Evolutionary conservation across 2,329 filamentous ascomycete genomes (phyloP), one percentile per base, ranked within the genome.

Genomic region (Fusarium sororula): DNA sequence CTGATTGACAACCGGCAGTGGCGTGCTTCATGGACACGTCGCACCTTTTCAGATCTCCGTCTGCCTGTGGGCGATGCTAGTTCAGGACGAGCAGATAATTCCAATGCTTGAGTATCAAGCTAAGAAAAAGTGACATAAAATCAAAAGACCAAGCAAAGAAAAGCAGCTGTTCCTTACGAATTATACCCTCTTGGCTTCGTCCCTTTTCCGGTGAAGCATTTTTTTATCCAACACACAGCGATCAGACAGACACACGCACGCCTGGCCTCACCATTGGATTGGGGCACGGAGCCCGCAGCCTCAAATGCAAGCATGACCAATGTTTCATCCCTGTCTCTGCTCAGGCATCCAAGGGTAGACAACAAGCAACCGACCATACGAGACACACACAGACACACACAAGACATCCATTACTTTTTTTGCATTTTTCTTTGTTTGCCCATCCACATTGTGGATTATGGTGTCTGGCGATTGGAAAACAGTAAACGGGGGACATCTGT

Each of bases 31-130:
- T 77, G 75, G 75, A 55, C 71, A 44, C 73, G 77, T 50, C 76
- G 77, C 51, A 74, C 75, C 7, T 70, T 77, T 70, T 82, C 81
- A 13, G 79, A 81, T 67, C 79, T 87, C 32, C 83, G 84, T n/a
- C 81, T 86, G 18, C 84, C 85, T 1, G 76, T 80, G 12, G 80
- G 78, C 61, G 83, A 84, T 41, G 57, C 79, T 7, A 64, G 57
- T 13, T 47, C 78, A 26, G 71, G 74, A 30, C 75, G 73, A 24
- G 65, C 75, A 30, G 75, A 76, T 63, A 66, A 77, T 12, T 75
- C 69, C 22, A 59, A 59, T 64, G 66, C 68, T 48, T 73, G 61
- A 58, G 32, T 39, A 9, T 37, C 20, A 51, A 60, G 42, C 51
- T 47, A 39, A 58, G 57, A 56, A 47, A 24, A 24, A 24, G 24